Evolutionary conservation across 2,329 filamentous ascomycete genomes (phyloP), one percentile per base, ranked within the genome.

Genomic region (Microcyclospora pomicola): DNA sequence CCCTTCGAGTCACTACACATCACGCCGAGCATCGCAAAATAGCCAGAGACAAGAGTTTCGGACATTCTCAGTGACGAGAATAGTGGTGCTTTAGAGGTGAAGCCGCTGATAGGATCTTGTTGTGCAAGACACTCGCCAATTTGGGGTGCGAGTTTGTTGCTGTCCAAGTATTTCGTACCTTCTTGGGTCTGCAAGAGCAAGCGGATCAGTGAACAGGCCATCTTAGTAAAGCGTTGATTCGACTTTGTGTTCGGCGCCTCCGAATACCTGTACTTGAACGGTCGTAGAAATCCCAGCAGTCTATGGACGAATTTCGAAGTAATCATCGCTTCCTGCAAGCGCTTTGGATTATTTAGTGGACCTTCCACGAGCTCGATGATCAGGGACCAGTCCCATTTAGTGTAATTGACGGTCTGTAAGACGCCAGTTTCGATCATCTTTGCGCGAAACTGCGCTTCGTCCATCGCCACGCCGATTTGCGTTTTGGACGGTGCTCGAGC

Each of bases 381-480:
- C 29, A 93, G 68, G 44, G 93, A 85, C 91, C 92, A 98, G 55
- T 93, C 88, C 91, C 91, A 98, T 58, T 98, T 98, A 30, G 77
- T 69, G 53, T 82, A 94, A 49, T 93, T 95, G 44, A 85, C 85
- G 42, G 83, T 91, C 45, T 80, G 83, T 33, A 96, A 66, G 2
- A 98, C 85, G 38, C 85, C 78, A 3, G 84, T 91, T 43, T 96
- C 82, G 13, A 86, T 58, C 53, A 81, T 71, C 19, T 75, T 63
- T 38, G 68, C 69, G 31, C 75, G 67, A 49, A 81, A 80, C 38
- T 72, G 68, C 1, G 68, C 68, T 49, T 80, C 75, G 45, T 81
- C 77, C 62, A 80, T 59, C 16, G 71, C 64, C 37, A 73, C 68
- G 36, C 68, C 73, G 34, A 75, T 62, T 49, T 76, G 75, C 31